Evolutionary conservation across 192 early-diverging fungal species (phyloP).

Genomic region (Martensiomyces pterosporus): DNA sequence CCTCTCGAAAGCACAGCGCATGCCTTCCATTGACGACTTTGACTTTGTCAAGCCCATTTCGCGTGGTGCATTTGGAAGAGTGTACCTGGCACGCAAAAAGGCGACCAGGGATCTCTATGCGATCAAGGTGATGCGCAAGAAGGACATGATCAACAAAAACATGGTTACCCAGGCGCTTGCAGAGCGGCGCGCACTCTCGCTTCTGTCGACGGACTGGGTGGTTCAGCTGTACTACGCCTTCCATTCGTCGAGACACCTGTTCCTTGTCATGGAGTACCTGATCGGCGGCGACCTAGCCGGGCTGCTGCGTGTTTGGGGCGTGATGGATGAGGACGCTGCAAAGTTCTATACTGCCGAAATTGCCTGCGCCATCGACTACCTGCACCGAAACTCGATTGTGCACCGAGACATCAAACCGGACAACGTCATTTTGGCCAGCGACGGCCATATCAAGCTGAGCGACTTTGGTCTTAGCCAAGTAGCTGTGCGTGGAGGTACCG

Average conservation of each 20-base stretch:
- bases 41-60: slow-evolving; percentile 93
- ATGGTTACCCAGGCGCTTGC: slow-evolving; percentile 91
- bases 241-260: slow-evolving; percentile 81
- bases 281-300: slow-evolving; percentile 85
- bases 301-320: slow-evolving; percentile 66
- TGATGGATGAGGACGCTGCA: slow-evolving; percentile 76
- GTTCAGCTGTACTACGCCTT: slow-evolving; percentile 94
- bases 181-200: slow-evolving; percentile 77
- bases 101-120: slow-evolving; percentile 86
- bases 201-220: slow-evolving; percentile 79
- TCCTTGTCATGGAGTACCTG: slow-evolving; percentile 89
- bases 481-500: slow-evolving; percentile 47
- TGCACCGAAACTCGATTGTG: slow-evolving; percentile 86
- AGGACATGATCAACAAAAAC: slow-evolving; percentile 92
- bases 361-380: slow-evolving; percentile 82
- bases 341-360: slow-evolving; percentile 90
- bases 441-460: slow-evolving; percentile 90
- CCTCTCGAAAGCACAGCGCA: slow-evolving; percentile 47
- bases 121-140: slow-evolving; percentile 89
- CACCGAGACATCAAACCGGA: slow-evolving; percentile 82
- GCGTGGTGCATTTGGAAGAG: slow-evolving; percentile 91
- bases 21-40: slow-evolving; percentile 88
- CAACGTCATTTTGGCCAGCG: slow-evolving; percentile 80
- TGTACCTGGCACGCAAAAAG: slow-evolving; percentile 81
- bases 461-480: slow-evolving; percentile 94